These are phyloP conservation scores for Colletotrichum liriopes DNA, from an alignment of 2,329 filamentous ascomycete species.

Conservation along the genomic window DNA sequence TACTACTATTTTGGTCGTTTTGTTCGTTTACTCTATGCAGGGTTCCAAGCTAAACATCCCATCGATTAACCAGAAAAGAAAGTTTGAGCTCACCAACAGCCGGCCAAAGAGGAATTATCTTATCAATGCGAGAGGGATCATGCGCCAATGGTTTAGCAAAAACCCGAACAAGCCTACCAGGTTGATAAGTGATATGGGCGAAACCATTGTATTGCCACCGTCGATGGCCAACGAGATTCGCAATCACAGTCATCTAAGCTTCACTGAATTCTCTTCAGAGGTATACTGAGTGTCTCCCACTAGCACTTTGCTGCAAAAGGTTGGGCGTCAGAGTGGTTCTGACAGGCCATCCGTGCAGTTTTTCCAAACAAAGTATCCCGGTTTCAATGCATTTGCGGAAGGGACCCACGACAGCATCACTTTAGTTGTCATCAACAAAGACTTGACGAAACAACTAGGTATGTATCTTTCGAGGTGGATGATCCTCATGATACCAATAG, in stretches of 20 bases:
- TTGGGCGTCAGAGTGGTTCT: neutral
- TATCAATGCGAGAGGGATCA: constrained; percentile 5
- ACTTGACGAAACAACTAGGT: constrained; percentile 31
- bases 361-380: constrained; percentile 13
- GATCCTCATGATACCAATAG: too few relatives aligned
- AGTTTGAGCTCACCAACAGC: constrained; percentile 22
- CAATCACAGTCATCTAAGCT: constrained; percentile 13
- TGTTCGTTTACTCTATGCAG: constrained; percentile 27
- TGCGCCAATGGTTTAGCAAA: constrained; percentile 22
- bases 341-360: neutral
- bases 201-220: constrained; percentile 10
- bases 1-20: constrained; percentile 17
- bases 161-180: constrained; percentile 28
- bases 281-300: neutral
- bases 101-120: constrained; percentile 20
- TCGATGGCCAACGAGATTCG: constrained; percentile 32
- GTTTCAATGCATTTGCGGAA: constrained; percentile 24
- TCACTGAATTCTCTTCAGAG: neutral
- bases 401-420: constrained; percentile 19
- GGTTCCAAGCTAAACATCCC: constrained; percentile 26
- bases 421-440: constrained; percentile 25
- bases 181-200: constrained; percentile 15
- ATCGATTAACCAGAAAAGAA: constrained; percentile 18
- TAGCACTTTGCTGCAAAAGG: too few relatives aligned
- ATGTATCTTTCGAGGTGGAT: neutral